Conservation (phyloP, 1,284 basidiomycete genomes). For the Ceratobasidium sp. region DNA sequence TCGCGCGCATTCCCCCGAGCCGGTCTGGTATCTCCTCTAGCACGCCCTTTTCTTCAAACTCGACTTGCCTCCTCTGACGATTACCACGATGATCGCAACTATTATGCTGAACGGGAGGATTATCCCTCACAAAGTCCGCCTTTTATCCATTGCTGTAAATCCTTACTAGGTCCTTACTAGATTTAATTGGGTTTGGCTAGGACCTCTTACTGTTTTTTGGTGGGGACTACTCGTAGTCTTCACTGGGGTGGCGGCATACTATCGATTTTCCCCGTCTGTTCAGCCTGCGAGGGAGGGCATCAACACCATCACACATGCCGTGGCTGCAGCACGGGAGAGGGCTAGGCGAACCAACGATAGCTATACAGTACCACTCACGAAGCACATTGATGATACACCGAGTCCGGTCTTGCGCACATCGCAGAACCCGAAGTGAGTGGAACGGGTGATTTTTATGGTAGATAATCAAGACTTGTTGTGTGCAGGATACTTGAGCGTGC, state of each 20-base stretch:
- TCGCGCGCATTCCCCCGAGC: conserved; percentile 28
- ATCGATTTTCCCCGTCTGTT: conserved; percentile 49
- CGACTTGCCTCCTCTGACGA: conserved; percentile 17
- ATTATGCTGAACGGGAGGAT: neutral
- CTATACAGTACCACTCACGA: conserved; percentile 51
- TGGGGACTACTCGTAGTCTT: conserved; percentile 48
- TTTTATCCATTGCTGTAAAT: neutral
- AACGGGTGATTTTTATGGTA: too few species aligned
- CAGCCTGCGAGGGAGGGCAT: conserved; percentile 40
- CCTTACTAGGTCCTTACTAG: too few species aligned
- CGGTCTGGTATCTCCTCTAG: conserved; percentile 1
- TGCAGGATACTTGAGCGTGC: too few species aligned
- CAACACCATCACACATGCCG: conserved; percentile 46
- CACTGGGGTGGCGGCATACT: conserved; percentile 46
- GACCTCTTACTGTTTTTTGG: conserved; percentile 50
- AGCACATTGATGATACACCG: conserved; percentile 52
- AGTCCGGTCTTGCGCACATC: too few species aligned
- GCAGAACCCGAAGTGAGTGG: too few species aligned
- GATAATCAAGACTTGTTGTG: too few species aligned
- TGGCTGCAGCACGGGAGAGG: conserved; percentile 45
- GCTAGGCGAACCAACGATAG: conserved; percentile 48
- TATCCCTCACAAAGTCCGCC: conserved; percentile 33
- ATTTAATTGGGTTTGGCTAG: conserved; percentile 43
- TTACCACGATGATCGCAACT: conserved; percentile 31
- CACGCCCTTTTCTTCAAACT: conserved; percentile 7